A percentile compares a stretch with the other conserved stretches of the same genome.
These are phyloP conservation scores for Pythium aquatile DNA, from an alignment of 352 stramenopile species.

Conservation along the genomic window DNA sequence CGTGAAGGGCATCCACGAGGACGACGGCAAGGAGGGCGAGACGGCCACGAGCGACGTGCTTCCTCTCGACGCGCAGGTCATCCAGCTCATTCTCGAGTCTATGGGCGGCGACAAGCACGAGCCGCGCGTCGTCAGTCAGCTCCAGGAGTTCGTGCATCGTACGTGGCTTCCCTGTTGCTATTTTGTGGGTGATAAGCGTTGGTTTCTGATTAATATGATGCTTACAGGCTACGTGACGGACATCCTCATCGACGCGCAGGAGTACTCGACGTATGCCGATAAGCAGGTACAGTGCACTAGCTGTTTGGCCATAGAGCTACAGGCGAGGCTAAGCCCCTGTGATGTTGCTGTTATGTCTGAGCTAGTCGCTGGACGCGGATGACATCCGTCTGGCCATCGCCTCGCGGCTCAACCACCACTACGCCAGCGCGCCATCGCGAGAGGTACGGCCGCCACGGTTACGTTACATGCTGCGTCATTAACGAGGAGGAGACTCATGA, in stretches of 20 bases:
- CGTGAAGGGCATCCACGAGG: constrained; percentile 61
- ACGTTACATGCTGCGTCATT: background rate
- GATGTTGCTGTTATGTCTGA: constrained; percentile 10
- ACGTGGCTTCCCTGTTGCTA: constrained; percentile 11
- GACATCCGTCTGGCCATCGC: constrained; percentile 76
- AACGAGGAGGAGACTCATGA: background rate
- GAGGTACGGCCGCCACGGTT: constrained; percentile 38
- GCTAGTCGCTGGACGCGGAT: constrained; percentile 63
- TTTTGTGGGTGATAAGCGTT: background rate
- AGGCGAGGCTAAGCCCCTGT: background rate
- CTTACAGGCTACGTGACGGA: constrained; percentile 73
- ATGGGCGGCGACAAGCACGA: constrained; percentile 83
- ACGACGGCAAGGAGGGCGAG: constrained; percentile 47
- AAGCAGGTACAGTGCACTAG: constrained; percentile 42
- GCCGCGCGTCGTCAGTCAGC: constrained; percentile 72
- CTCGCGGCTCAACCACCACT: constrained; percentile 78
- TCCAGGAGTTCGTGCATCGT: constrained; percentile 87
- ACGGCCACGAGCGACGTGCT: constrained; percentile 40
- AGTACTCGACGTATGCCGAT: constrained; percentile 77
- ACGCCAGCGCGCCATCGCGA: constrained; percentile 66
- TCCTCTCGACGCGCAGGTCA: constrained; percentile 59
- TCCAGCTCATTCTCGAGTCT: constrained; percentile 64
- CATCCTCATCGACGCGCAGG: constrained; percentile 81
- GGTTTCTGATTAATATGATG: background rate
- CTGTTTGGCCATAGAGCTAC: background rate